Conservation (phyloP, 1,284 basidiomycete genomes). For the Polyporus tsugae region DNA sequence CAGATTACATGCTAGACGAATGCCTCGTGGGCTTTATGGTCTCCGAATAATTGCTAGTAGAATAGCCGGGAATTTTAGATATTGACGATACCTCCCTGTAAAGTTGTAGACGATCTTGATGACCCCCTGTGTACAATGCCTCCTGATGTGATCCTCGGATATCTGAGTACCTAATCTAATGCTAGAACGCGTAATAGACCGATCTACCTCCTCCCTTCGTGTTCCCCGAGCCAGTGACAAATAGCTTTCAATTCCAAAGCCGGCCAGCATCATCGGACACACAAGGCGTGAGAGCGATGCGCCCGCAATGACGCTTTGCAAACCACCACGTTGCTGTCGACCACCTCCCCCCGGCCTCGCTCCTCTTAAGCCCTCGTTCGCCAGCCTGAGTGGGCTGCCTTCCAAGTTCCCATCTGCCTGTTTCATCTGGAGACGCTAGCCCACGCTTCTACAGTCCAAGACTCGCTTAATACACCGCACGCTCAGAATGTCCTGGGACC, state of each 20-base stretch:
- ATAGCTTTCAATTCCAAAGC: neutral
- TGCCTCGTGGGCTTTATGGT: slow-evolving; percentile 92
- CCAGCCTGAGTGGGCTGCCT: neutral
- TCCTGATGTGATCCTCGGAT: neutral
- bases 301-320: slow-evolving; percentile 18
- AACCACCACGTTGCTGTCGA: neutral
- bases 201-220: no score
- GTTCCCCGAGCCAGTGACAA: neutral
- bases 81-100: neutral
- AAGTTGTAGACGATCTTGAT: neutral
- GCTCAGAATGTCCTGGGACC: slow-evolving; percentile 1
- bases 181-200: neutral
- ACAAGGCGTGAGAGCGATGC: slow-evolving; percentile 8
- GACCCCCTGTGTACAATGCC: neutral
- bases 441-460: neutral
- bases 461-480: neutral
- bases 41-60: slow-evolving; percentile 47
- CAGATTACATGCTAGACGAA: slow-evolving; percentile 92
- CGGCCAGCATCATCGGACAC: neutral
- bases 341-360: slow-evolving; percentile 2
- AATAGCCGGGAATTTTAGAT: neutral
- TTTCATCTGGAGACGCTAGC: neutral
- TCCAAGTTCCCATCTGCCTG: neutral
- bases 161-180: neutral
- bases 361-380: neutral